Conservation (phyloP, 2,329 filamentous ascomycete genomes). For the Stachybotrys elegans region DNA sequence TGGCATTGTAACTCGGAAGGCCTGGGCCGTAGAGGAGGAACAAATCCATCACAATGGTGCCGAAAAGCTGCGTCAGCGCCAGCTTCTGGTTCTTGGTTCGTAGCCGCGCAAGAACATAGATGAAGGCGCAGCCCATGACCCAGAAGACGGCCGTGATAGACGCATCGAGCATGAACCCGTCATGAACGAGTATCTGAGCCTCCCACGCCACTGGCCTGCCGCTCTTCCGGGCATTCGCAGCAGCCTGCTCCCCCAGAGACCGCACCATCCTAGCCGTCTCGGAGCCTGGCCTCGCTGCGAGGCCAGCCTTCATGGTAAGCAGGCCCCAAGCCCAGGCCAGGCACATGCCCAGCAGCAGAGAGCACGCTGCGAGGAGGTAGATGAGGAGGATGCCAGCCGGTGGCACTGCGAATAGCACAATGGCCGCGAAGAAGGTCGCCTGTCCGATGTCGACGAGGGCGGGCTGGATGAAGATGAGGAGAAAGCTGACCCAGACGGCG, state of each 20-base stretch:
- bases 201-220: conserved; percentile 17
- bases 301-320: conserved; percentile 41
- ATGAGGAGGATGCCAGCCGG: conserved; percentile 40
- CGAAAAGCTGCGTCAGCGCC: conserved; percentile 37
- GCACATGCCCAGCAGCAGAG: conserved; percentile 40
- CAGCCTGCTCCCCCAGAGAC: conserved; percentile 29
- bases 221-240: conserved; percentile 21
- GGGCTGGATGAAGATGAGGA: conserved; percentile 43
- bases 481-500: conserved; percentile 37
- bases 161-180: conserved; percentile 42
- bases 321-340: conserved; percentile 46
- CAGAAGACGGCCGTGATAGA: conserved; percentile 34
- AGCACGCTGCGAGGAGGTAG: conserved; percentile 34
- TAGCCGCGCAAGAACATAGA: conserved; percentile 38
- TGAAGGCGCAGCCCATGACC: conserved; percentile 34
- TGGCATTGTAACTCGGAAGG: conserved; percentile 33
- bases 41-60: conserved; percentile 39
- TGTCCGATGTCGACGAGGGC: conserved; percentile 32
- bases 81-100: conserved; percentile 41
- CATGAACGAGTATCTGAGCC: conserved; percentile 30
- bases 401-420: conserved; percentile 39
- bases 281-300: conserved; percentile 32
- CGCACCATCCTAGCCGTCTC: conserved; percentile 28
- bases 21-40: conserved; percentile 38
- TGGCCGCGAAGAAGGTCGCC: conserved; percentile 37